phyloP scores from a whole-genome alignment of 176 grass and related monocot genomes.

The Phragmites australis region DNA sequence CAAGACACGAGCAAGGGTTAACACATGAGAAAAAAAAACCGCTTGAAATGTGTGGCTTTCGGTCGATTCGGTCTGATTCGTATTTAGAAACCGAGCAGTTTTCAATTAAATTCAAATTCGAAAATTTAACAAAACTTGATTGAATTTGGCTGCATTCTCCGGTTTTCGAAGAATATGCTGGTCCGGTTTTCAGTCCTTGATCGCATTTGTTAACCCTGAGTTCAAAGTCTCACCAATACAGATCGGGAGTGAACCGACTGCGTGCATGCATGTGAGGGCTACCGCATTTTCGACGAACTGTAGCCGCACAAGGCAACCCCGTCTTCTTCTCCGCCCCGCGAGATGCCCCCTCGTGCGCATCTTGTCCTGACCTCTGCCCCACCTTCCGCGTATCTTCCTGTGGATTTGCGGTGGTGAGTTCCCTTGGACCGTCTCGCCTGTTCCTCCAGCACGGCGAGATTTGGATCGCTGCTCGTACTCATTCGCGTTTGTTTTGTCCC shows the following conservation, averaged over 20 bases:
- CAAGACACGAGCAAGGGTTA: too few relatives aligned
- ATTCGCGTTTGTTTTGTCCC: neutral
- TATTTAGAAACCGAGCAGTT: too few relatives aligned
- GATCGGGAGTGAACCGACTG: neutral
- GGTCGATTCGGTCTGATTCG: too few relatives aligned
- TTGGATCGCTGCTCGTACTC: neutral
- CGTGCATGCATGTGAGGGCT: neutral
- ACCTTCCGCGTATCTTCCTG: conserved; percentile 33
- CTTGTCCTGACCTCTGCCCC: conserved; percentile 18
- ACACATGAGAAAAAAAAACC: too few relatives aligned
- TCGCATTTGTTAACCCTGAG: too few relatives aligned
- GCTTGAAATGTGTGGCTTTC: too few relatives aligned
- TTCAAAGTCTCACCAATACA: too few relatives aligned
- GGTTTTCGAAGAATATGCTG: too few relatives aligned
- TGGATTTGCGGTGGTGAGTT: conserved; percentile 26
- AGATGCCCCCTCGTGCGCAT: conserved; percentile 15
- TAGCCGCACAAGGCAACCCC: neutral
- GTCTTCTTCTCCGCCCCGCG: neutral
- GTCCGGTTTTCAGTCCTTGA: too few relatives aligned
- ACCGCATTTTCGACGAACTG: conserved; percentile 11
- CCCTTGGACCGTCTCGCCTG: neutral
- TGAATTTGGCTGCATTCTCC: too few relatives aligned
- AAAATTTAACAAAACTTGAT: too few relatives aligned
- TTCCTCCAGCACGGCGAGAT: neutral
- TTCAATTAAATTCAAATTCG: too few relatives aligned